Base-by-base conservation (phyloP, 805 yeast species). In the Metschnikowia cubensis region DNA sequence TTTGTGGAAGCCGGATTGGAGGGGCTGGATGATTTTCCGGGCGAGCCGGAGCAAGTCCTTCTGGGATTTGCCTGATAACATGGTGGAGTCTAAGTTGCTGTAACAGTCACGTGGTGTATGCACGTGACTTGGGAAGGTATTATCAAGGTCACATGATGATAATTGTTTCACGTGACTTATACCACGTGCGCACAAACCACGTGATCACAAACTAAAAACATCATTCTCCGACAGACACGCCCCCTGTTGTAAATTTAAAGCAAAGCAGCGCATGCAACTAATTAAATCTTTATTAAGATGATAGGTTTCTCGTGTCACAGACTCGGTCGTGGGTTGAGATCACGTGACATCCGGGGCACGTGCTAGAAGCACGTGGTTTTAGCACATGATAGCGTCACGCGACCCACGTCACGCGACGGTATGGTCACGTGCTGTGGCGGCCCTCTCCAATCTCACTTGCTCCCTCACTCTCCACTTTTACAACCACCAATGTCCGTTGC, bases 1-100 rank as follows among this genome's bases (percentile, higher is more conserved):
- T 66, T 92, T 92, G 69, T 92, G 85, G 64, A 87, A 86, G 14
- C 63, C 60, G 4, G 87, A 81, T 2, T 77, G 69, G 33, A 91
- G 69, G 2, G 96, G 97, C 36, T 96, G 97, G 8, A 92, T 75
- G 34, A 89, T 64, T 35, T 71, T 70, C 48, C 74, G 72, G 10
- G 83, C 80, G 44, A 83, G 62, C 18, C 65, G 62, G 18, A 85
- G 58, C 46, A 83, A 60, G 49, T 83, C 84, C 43, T 66, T 63
- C 37, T 66, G 73, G 13, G 67, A 56, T 49, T 69, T 59, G 17
- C 52, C 52, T 6, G 39, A 48, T 20, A 58, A 50, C 60, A 58
- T 58, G 25, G 31, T 40, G 40, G 20, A 10, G n/a, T 10, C 7
- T 41, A 25, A n/a, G 44, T 41, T 41, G 44, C 29, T 17, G 14